Evolutionary conservation across 2,329 filamentous ascomycete genomes (phyloP).

Genomic region (Botrytis tulipae): DNA sequence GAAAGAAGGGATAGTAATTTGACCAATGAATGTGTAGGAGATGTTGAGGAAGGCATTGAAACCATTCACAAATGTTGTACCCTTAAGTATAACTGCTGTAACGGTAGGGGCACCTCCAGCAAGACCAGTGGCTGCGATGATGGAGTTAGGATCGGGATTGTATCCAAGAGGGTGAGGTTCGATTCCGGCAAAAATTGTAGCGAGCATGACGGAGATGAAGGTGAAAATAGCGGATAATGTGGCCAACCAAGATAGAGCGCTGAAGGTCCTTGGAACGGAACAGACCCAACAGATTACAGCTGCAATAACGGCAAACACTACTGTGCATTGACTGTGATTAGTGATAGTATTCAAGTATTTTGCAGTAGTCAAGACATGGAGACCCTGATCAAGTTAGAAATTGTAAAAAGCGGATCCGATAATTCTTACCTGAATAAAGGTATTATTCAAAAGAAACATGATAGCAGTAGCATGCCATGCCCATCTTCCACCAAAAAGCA

Average conservation of each 20-base stretch:
- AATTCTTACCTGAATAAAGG: slow-evolving; percentile 69
- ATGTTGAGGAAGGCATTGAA: slow-evolving; percentile 94
- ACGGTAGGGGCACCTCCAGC: slow-evolving; percentile 62
- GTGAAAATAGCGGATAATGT: slow-evolving; percentile 82
- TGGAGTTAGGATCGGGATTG: slow-evolving; percentile 46
- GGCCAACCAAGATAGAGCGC: slow-evolving; percentile 73
- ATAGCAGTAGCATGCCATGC: slow-evolving; percentile 67
- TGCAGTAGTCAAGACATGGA: slow-evolving; percentile 81
- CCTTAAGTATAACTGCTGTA: slow-evolving; percentile 60
- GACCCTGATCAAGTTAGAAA: slow-evolving; percentile 47
- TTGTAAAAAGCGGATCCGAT: neutral
- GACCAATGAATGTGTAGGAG: slow-evolving; percentile 92
- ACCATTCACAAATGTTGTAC: slow-evolving; percentile 77
- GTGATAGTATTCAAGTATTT: slow-evolving; percentile 91
- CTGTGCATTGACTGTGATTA: slow-evolving; percentile 68
- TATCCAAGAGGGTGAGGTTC: slow-evolving; percentile 72
- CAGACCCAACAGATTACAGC: slow-evolving; percentile 73
- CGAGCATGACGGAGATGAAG: slow-evolving; percentile 82
- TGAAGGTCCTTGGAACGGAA: slow-evolving; percentile 84
- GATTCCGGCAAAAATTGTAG: slow-evolving; percentile 76
- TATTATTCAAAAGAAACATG: slow-evolving; percentile 95
- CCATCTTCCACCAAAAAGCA: slow-evolving; percentile 86
- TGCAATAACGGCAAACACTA: slow-evolving; percentile 74
- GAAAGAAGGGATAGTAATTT: slow-evolving; percentile 91
- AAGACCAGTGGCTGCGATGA: slow-evolving; percentile 31